Evolutionary conservation across 2,329 filamentous ascomycete genomes (phyloP).

Genomic region (Penicillium sp.): DNA sequence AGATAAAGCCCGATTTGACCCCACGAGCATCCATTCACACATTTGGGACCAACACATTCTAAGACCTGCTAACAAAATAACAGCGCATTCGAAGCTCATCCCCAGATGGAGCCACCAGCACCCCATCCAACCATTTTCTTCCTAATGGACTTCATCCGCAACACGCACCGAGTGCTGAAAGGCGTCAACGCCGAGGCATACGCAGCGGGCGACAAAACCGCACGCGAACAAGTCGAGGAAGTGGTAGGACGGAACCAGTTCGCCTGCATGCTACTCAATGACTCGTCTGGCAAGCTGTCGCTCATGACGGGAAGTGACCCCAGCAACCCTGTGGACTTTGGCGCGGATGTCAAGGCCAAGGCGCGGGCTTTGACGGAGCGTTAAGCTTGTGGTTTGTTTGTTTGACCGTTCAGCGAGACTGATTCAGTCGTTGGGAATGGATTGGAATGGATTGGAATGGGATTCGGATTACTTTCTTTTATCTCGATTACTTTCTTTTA

Average conservation of each 20-base stretch:
- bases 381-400: background rate
- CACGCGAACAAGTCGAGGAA: conserved; percentile 19
- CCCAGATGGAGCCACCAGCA: conserved; percentile 30
- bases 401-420: background rate
- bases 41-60: too few species aligned
- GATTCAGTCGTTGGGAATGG: background rate
- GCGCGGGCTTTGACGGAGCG: conserved; percentile 17
- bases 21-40: too few species aligned
- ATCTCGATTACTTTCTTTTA: too few species aligned
- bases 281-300: conserved; percentile 27
- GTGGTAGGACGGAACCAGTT: conserved; percentile 30
- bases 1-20: background rate
- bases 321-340: conserved; percentile 26
- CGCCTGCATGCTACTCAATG: conserved; percentile 24
- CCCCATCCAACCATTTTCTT: conserved; percentile 43
- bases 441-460: background rate
- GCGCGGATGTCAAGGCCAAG: conserved; percentile 25
- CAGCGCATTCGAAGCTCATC: conserved; percentile 31
- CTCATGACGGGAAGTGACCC: conserved; percentile 29
- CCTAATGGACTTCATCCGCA: conserved; percentile 63
- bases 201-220: conserved; percentile 18
- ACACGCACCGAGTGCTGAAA: conserved; percentile 53
- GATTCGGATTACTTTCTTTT: background rate
- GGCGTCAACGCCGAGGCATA: conserved; percentile 25
- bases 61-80: background rate